These are phyloP conservation scores for Tuber umbilicatum DNA, from an alignment of 495 filamentous ascomycete genomes.

Conservation along the genomic window DNA sequence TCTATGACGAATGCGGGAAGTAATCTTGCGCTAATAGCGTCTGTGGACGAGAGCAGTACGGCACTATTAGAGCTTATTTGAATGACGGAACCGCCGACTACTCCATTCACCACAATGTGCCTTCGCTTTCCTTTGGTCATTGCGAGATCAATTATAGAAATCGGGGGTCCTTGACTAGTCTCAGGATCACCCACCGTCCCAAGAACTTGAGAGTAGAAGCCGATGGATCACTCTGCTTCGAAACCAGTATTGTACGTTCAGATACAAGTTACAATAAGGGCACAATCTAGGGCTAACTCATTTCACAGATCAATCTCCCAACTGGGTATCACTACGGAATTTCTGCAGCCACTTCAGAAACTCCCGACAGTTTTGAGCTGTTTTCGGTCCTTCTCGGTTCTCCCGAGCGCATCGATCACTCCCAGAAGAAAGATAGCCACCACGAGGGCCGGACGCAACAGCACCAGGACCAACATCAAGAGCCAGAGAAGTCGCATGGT, in stretches of 20 bases:
- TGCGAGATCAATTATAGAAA: constrained; percentile 90
- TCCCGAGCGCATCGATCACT: constrained; percentile 11
- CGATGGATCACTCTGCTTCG: constrained; percentile 77
- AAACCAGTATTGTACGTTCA: constrained; percentile 45
- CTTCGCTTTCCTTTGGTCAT: constrained; percentile 85
- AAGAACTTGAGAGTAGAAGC: constrained; percentile 66
- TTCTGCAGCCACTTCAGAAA: constrained; percentile 79
- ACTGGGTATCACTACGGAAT: constrained; percentile 78
- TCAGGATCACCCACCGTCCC: constrained; percentile 62
- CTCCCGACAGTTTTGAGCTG: constrained; percentile 87
- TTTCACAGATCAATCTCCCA: constrained; percentile 59
- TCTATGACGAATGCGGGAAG: neutral
- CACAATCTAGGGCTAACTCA: neutral
- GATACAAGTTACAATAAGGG: neutral
- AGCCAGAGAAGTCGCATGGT: constrained; percentile 15
- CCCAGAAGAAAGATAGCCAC: constrained; percentile 34
- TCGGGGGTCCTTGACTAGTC: constrained; percentile 68
- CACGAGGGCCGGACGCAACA: constrained; percentile 44
- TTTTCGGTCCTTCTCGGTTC: constrained; percentile 73
- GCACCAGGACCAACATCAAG: constrained; percentile 42
- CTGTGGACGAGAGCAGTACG: constrained; percentile 48
- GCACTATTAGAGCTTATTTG: constrained; percentile 81
- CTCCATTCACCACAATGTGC: constrained; percentile 68
- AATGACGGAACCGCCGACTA: constrained; percentile 85
- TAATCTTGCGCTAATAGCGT: constrained; percentile 18